Conservation (phyloP, 345 rosid species). For the Euclidium syriacum region DNA sequence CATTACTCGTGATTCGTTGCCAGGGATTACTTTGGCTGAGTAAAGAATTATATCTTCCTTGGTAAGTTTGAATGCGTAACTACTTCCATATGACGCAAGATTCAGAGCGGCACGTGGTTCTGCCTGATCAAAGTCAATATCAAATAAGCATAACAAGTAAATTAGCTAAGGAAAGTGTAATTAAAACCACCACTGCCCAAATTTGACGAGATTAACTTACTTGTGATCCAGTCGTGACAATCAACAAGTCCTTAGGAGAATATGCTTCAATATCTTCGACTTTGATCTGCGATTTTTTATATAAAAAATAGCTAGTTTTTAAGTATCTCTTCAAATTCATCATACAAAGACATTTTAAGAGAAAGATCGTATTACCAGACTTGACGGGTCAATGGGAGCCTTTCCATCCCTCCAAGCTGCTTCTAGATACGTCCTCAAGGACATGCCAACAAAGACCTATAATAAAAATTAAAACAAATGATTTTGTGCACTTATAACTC, state of each 20-base stretch:
- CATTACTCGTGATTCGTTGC: conserved; percentile 96
- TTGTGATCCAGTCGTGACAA: conserved; percentile 97
- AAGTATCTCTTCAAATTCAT: background rate
- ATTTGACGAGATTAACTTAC: conserved; percentile 43
- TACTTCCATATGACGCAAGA: conserved; percentile 93
- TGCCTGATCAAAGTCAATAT: conserved; percentile 68
- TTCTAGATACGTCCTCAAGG: conserved; percentile 89
- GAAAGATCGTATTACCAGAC: conserved; percentile 52
- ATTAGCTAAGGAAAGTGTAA: conserved; percentile 3
- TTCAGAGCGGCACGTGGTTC: conserved; percentile 97
- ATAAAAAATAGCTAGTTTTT: background rate
- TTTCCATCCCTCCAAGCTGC: conserved; percentile 99
- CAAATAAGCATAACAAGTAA: conserved; percentile 26
- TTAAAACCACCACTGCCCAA: background rate
- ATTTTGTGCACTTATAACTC: background rate
- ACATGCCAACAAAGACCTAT: conserved; percentile 96
- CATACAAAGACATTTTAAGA: background rate
- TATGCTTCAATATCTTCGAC: conserved; percentile 92
- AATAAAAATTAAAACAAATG: conserved; percentile 10
- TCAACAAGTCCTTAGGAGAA: conserved; percentile 91
- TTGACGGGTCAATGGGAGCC: conserved; percentile 93
- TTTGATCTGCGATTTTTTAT: conserved; percentile 49
- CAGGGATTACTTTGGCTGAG: conserved; percentile 99
- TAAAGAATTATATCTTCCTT: conserved; percentile 85
- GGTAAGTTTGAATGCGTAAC: conserved; percentile 77